Base-by-base conservation (phyloP, 1,139 yeast species). In the Suhomyces coccinellae region DNA sequence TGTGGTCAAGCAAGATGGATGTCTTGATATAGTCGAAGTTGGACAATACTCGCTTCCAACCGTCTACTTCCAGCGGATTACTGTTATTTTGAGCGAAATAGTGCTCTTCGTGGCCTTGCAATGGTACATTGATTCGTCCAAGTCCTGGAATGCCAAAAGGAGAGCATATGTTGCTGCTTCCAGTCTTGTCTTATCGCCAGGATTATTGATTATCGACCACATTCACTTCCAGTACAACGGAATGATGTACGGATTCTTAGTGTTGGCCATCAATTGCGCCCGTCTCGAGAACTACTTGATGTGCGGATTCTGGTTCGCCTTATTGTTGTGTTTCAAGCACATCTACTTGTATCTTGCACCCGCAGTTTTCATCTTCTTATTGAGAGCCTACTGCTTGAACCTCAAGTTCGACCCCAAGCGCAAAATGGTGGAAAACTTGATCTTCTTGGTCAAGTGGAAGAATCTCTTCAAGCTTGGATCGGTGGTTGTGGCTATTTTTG, bases 151-250 rank as follows among this genome's bases (percentile, higher is more conserved):
- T n/a, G 40, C 45, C 16, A 52, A 63, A 11, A 68, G 68, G 54
- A 69, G 84, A 41, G 79, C 86, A 20, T 86, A 83, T 65, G 91
- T 89, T 10, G 82, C 87, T 33, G 95, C 96, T 0, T 80, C 90
- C 14, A 85, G 96, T 44, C 77, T 95, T 38, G 87, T 85, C 2
- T 71, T 93, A 20, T 87, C 96, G 0, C 99, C 99, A 0, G 98
- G 97, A 0, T 69, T 91, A 41, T 67, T 91, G 52, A 82, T 91
- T 28, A 84, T 91, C 41, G 98, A 91, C 62, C 97, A 90, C 63
- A 87, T 91, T 32, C 97, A 91, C 63, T 91, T 91, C 71, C 97
- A 91, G 65, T 91, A 91, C 63, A 91, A 91, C 63, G 97, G 97
- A 3, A 85, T 90, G 80, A 75, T 91, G 76, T 91, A 87, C 64